Evolutionary conservation across 164 flowering plant genomes (phyloP).

Genomic region (Akebia trifoliata): DNA sequence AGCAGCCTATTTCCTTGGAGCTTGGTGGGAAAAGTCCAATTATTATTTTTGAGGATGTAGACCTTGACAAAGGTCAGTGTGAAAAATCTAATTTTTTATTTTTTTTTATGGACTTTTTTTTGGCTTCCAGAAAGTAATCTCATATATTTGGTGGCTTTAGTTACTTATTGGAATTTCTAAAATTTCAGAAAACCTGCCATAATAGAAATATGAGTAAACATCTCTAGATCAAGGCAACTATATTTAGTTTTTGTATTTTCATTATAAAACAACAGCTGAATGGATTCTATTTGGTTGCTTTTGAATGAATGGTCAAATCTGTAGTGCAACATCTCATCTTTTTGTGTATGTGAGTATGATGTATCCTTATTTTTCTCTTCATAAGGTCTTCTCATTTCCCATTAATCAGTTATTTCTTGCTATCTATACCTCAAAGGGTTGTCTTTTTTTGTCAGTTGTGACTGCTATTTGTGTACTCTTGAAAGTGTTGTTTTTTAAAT

Average conservation of each 20-base stretch:
- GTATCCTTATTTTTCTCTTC: not conserved
- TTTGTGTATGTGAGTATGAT: conserved; percentile 69
- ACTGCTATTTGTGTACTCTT: conserved; percentile 5
- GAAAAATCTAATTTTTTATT: no score
- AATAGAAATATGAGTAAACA: not conserved
- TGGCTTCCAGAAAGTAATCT: no score
- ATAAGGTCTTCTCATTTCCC: not conserved
- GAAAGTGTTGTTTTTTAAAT: conserved; percentile 8
- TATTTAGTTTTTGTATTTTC: conserved; percentile 7
- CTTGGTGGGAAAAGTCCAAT: conserved; percentile 99
- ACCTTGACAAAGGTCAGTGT: conserved; percentile 76
- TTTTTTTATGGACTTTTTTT: no score
- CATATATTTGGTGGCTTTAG: not conserved
- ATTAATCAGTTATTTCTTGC: no score
- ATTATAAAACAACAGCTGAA: conserved; percentile 68
- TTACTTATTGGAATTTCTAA: not conserved
- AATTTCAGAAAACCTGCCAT: not conserved
- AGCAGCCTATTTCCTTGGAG: conserved; percentile 91
- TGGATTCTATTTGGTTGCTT: conserved; percentile 94
- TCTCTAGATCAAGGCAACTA: not conserved
- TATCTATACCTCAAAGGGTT: no score
- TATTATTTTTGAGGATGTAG: conserved; percentile 91
- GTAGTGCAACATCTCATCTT: conserved; percentile 98
- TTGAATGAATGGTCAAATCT: conserved; percentile 99
- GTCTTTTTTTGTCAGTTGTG: no score